Evolutionary conservation across 2,329 filamentous ascomycete species (phyloP), one percentile per base, ranked within the genome.

Genomic region (Magnaporthales sp.): DNA sequence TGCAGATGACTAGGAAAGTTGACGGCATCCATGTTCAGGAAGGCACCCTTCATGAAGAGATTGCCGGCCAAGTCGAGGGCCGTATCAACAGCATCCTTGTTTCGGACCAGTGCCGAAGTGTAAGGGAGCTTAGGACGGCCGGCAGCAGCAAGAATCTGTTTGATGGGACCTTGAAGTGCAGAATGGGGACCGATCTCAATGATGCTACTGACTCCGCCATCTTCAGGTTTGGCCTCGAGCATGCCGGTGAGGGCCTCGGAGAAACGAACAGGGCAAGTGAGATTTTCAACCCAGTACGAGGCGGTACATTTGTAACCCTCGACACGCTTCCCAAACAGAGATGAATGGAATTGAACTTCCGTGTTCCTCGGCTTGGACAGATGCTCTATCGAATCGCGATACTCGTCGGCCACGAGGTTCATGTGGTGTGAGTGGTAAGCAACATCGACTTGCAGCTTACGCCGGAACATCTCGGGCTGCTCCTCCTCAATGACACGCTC

Each of bases 301-400:
- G 79, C 67, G 56, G 78, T 75, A 11, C 81, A 73, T 29, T 77
- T 74, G 0, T 72, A 74, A 9, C 76, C 76, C 8, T 79, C 77
- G 24, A 79, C 71, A 58, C 75, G 77, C 22, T 73, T 73, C n/a
- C 81, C 80, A 0, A 78, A 70, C 1, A 83, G 73, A 0, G 81
- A 83, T 0, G 81, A 83, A 71, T 81, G 80, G 72, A 82, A 83
- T 24, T 75, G 51, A 29, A 67, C 56, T 3, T 68, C 67, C 10
- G 67, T 64, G 26, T 62, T 54, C 22, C 63, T 26, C 11, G 61
- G 61, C 61, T 63, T 63, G 61, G 30, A 15, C 19, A 63, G 26
- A 15, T 63, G 61, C 9, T 38, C 26, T n/a, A 65, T 65, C 11
- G 63, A 51, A n/a, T 31, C 60, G 26, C 66, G n/a, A 29, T 73